These are phyloP conservation scores for Starmerella riodocensis DNA, from an alignment of 805 yeast genomes.

Conservation along the genomic window DNA sequence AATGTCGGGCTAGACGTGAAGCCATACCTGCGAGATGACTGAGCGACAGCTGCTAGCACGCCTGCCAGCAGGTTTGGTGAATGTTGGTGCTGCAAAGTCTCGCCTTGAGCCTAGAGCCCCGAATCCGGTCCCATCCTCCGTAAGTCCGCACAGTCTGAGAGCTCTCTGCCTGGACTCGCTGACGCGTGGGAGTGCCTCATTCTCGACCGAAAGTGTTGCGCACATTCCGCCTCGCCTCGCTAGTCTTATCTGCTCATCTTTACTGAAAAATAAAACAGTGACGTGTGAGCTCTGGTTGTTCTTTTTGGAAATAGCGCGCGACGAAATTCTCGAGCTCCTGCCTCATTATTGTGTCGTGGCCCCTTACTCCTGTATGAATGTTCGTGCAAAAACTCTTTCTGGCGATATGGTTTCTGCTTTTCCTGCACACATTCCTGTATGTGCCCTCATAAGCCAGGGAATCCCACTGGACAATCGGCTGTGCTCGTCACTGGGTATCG, in stretches of 20 bases:
- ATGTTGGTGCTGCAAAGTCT: too few relatives aligned
- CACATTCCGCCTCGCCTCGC: too few relatives aligned
- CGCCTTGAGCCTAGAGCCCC: too few relatives aligned
- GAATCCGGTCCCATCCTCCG: too few relatives aligned
- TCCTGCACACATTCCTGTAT: not conserved
- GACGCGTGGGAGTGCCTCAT: too few relatives aligned
- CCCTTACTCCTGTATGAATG: not conserved
- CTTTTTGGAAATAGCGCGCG: not conserved
- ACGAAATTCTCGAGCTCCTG: not conserved
- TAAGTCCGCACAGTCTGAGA: too few relatives aligned
- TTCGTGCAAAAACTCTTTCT: not conserved
- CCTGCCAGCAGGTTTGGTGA: not conserved
- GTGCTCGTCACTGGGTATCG: not conserved
- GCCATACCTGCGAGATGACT: slow-evolving; percentile 4
- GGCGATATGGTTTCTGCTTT: not conserved
- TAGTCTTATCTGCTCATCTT: too few relatives aligned
- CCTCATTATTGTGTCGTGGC: not conserved
- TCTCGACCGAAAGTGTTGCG: too few relatives aligned
- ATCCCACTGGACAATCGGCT: not conserved
- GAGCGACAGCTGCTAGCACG: not conserved
- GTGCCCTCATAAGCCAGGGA: not conserved
- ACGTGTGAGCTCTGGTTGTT: slow-evolving; percentile 13
- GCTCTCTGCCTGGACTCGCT: too few relatives aligned
- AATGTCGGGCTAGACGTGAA: slow-evolving; percentile 3
- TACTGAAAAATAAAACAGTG: too few relatives aligned